Percentiles rank a stretch among this genome's conserved stretches.
Conservation (phyloP, 2,329 filamentous ascomycete species). For the Ascosphaera acerosa region DNA sequence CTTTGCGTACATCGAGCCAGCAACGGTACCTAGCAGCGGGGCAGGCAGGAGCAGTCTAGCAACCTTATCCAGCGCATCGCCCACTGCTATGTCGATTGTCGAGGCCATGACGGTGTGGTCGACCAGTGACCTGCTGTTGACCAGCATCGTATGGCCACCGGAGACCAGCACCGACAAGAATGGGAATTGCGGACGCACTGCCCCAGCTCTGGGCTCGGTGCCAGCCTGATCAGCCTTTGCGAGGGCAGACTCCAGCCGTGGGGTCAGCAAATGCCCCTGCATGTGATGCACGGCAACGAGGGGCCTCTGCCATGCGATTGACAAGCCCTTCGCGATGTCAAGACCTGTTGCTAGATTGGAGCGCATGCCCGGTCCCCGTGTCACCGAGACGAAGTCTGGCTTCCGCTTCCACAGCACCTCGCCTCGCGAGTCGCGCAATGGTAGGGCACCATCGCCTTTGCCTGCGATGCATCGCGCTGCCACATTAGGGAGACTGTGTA, state of each 20-base stretch:
- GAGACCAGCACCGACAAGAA: constrained; percentile 77
- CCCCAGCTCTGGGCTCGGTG: no score
- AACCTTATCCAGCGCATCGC: constrained; percentile 71
- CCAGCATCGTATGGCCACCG: constrained; percentile 72
- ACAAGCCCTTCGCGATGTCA: constrained; percentile 65
- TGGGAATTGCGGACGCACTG: constrained; percentile 40
- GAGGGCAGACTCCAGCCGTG: constrained; percentile 46
- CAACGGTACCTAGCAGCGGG: constrained; percentile 26
- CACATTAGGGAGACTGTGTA: constrained; percentile 27
- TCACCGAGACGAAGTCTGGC: constrained; percentile 72
- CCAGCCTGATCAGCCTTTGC: constrained; percentile 6
- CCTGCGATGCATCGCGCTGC: no score
- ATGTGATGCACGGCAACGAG: constrained; percentile 83
- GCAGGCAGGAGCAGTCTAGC: constrained; percentile 50
- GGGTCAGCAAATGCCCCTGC: constrained; percentile 86
- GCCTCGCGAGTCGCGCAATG: neutral
- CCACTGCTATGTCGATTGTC: constrained; percentile 61
- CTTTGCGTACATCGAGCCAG: constrained; percentile 54
- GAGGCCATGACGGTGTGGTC: constrained; percentile 49
- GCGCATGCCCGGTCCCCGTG: constrained; percentile 72
- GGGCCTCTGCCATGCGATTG: constrained; percentile 59
- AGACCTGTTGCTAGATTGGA: constrained; percentile 54
- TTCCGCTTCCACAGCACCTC: constrained; percentile 14
- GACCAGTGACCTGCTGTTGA: constrained; percentile 42
- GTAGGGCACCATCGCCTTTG: constrained; percentile 4